Conservation (phyloP, 2,329 filamentous ascomycete genomes). For the Trichophyton schoenleinii region DNA sequence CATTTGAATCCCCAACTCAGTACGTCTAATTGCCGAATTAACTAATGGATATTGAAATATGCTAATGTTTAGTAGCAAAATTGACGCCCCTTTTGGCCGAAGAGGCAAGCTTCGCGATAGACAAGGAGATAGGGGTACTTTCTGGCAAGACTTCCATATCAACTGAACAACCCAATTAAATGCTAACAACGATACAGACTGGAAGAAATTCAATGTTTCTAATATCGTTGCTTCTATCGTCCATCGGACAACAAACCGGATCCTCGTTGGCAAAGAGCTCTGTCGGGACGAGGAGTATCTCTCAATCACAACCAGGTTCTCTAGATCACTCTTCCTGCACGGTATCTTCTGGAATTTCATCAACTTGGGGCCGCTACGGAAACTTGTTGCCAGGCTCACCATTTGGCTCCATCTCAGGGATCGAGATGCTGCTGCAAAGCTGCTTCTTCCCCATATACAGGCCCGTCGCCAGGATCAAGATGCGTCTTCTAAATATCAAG, state of each 20-base stretch:
- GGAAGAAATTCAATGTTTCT: neutral
- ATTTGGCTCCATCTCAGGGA: slow-evolving; percentile 11
- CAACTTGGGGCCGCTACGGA: neutral
- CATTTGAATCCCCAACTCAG: neutral
- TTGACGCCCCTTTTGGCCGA: neutral
- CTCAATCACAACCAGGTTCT: neutral
- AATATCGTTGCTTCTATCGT: neutral
- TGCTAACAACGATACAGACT: neutral
- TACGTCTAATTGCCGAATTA: neutral
- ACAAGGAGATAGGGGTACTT: neutral
- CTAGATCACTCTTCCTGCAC: neutral
- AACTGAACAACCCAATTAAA: neutral
- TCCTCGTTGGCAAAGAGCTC: slow-evolving; percentile 9
- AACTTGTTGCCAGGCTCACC: slow-evolving; percentile 4
- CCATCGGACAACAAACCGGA: slow-evolving; percentile 2
- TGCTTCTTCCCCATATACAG: slow-evolving; percentile 26
- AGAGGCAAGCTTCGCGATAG: neutral
- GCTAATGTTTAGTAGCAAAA: neutral
- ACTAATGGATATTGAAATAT: neutral
- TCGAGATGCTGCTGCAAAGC: slow-evolving; percentile 16
- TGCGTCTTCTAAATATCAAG: neutral
- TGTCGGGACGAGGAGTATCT: slow-evolving; percentile 12
- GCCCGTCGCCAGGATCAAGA: slow-evolving; percentile 19
- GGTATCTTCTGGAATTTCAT: slow-evolving; percentile 16
- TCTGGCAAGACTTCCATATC: neutral